Evolutionary conservation across 2,329 filamentous ascomycete species (phyloP), one percentile per base, ranked within the genome.

Genomic region (Rutstroemia sp.): DNA sequence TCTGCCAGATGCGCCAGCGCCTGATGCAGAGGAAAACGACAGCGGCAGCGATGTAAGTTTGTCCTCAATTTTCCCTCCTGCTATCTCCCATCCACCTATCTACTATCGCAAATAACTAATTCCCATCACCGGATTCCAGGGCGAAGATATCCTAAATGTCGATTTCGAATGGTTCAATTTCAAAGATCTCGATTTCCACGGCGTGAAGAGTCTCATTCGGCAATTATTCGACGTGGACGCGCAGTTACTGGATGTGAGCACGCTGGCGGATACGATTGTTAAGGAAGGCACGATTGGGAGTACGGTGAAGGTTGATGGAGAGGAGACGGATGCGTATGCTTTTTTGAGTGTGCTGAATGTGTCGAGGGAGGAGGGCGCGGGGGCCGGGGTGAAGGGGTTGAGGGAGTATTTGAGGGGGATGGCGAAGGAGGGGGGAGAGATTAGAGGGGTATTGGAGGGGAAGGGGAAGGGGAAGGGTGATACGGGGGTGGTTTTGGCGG

Each of bases 91-190:
- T 3, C 14, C 30, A 9, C 27, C 39, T 16, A 55, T 16, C 19
- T 48, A 40, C 58, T 61, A 19, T 59, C 16, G 5, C 14, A 39
- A 34, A 21, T 7, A 10, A 34, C 30, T 34, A 34, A 34, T 34
- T 12, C 3, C 30, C 4, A 12, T 34, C 12, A 3, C 5, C 38
- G 5, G 30, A 5, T 2, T 4, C 3, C 54, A 95, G 89, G 89
- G 96, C 67, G 87, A 91, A 68, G 88, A 96, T 69, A 87, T 92
- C 71, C 84, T 99, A 63, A 87, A 97, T 69, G 91, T 97, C 57
- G 92, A 97, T 63, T 99, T 99, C 68, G 94, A 99, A 76, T 97
- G 91, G 88, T 99, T 97, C 76, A 95, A 96, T 73, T 95, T 92
- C 60, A 87, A 94, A 2, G 83, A 88, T 7, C 80, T 95, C 65